Evolutionary conservation across 78 protist genomes (phyloP).

Genomic region (Dictyostelium purpureum): DNA sequence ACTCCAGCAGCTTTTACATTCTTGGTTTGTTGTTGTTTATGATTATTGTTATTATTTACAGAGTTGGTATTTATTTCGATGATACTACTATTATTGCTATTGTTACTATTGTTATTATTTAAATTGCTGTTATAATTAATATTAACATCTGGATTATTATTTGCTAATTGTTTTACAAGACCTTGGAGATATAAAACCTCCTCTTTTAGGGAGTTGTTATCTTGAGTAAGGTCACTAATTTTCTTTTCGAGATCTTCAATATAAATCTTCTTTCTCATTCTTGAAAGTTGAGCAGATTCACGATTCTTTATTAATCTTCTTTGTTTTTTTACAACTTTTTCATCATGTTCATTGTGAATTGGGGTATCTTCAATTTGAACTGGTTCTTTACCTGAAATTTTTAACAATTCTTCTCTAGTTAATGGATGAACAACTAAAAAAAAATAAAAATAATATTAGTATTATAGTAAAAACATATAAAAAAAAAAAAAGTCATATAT

Average conservation of each 20-base stretch:
- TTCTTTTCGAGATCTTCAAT: constrained; percentile 72
- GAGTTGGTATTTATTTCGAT: neutral
- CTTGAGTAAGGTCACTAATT: constrained; percentile 56
- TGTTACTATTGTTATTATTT: neutral
- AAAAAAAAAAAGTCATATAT: neutral
- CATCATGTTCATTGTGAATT: constrained; percentile 26
- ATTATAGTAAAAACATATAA: neutral
- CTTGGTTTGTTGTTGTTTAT: neutral
- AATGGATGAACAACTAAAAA: constrained; percentile 68
- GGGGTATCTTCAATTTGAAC: constrained; percentile 28
- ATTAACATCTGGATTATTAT: neutral
- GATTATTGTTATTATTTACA: neutral
- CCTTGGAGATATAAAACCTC: constrained; percentile 67
- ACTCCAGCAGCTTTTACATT: constrained; percentile 78
- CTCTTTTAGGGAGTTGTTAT: constrained; percentile 38
- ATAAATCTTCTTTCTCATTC: constrained; percentile 82
- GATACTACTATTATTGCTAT: neutral
- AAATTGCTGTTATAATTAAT: constrained; percentile 3
- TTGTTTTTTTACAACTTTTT: constrained; percentile 72
- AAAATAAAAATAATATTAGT: neutral
- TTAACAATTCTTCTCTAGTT: constrained; percentile 66
- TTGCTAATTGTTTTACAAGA: constrained; percentile 53
- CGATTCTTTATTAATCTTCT: constrained; percentile 79
- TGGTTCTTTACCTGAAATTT: constrained; percentile 64
- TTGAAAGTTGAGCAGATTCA: constrained; percentile 73